Evolutionary conservation across 2,329 filamentous ascomycete species (phyloP).

Genomic region (Akanthomyces dipterigenus): DNA sequence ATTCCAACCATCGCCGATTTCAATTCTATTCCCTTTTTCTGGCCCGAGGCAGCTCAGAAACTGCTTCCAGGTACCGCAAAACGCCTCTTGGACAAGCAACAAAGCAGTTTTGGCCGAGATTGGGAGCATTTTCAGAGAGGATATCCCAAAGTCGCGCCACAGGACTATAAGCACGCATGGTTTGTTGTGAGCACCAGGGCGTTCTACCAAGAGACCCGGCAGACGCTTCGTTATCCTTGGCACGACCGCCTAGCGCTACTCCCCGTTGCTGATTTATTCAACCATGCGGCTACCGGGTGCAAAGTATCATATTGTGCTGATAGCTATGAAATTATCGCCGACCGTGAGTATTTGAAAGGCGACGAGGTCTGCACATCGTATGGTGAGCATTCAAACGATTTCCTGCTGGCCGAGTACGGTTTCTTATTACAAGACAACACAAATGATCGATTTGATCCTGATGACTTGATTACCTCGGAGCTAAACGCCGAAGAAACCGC

Average conservation of each 20-base stretch:
- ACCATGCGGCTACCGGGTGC: constrained; percentile 43
- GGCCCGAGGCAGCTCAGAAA: constrained; percentile 38
- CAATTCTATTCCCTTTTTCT: constrained; percentile 33
- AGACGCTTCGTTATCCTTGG: constrained; percentile 30
- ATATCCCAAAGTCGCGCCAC: constrained; percentile 23
- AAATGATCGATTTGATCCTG: constrained; percentile 30
- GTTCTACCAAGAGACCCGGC: constrained; percentile 42
- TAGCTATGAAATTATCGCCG: constrained; percentile 49
- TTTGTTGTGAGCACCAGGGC: constrained; percentile 49
- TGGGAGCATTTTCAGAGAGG: constrained; percentile 28
- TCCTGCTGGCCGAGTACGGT: constrained; percentile 62
- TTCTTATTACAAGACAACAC: constrained; percentile 42
- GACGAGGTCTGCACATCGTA: constrained; percentile 66
- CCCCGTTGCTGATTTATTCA: constrained; percentile 64
- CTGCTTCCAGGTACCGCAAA: constrained; percentile 39
- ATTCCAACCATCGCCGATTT: constrained; percentile 8
- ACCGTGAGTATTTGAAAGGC: constrained; percentile 44
- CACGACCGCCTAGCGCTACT: constrained; percentile 57
- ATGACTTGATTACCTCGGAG: not conserved
- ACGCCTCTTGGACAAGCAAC: constrained; percentile 47
- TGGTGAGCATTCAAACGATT: constrained; percentile 65
- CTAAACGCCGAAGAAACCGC: not conserved
- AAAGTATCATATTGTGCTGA: constrained; percentile 41
- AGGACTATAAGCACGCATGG: constrained; percentile 41
- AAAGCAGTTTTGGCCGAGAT: constrained; percentile 32